Percentiles rank a stretch among this genome's conserved stretches.
phyloP scores from a whole-genome alignment of 768 basidiomycete genomes.

The Fomitopsis pulvina region DNA sequence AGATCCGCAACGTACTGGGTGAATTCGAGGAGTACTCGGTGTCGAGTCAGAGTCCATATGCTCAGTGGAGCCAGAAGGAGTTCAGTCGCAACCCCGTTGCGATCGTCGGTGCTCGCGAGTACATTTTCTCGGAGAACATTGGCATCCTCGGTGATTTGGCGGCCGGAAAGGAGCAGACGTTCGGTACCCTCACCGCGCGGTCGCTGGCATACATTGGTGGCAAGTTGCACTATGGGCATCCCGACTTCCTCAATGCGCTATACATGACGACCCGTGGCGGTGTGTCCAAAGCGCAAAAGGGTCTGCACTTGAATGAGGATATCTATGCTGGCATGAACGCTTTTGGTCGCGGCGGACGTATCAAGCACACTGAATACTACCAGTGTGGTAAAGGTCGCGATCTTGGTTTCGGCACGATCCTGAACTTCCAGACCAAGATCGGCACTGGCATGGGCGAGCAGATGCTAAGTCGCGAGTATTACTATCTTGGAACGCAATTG shows the following conservation, averaged over 20 bases:
- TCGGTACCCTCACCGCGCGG: conserved; percentile 95
- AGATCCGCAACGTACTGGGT: conserved; percentile 96
- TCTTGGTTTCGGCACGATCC: conserved; percentile 96
- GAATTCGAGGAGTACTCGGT: conserved; percentile 94
- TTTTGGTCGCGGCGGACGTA: conserved; percentile 91
- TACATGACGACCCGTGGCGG: conserved; percentile 99
- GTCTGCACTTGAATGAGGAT: conserved; percentile 98
- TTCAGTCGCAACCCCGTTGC: conserved; percentile 88
- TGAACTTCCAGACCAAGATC: conserved; percentile 99
- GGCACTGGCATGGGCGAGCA: conserved; percentile 99
- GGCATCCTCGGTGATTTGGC: conserved; percentile 98
- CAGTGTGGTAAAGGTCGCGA: conserved; percentile 99
- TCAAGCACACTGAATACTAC: conserved; percentile 99
- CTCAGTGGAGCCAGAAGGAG: conserved; percentile 83
- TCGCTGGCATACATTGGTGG: conserved; percentile 97
- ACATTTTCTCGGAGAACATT: conserved; percentile 99
- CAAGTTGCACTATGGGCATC: conserved; percentile 98
- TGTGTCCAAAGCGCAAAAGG: conserved; percentile 98
- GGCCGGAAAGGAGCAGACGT: conserved; percentile 99
- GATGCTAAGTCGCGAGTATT: conserved; percentile 98
- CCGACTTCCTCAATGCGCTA: conserved; percentile 95
- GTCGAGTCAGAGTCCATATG: conserved; percentile 86
- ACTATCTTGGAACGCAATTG: conserved; percentile 96
- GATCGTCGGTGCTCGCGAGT: conserved; percentile 97
- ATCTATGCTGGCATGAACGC: conserved; percentile 99